A percentile compares a stretch with the other conserved stretches of the same genome.
phyloP scores from a whole-genome alignment of 139 green algal species.

The Nannochloris sp. region DNA sequence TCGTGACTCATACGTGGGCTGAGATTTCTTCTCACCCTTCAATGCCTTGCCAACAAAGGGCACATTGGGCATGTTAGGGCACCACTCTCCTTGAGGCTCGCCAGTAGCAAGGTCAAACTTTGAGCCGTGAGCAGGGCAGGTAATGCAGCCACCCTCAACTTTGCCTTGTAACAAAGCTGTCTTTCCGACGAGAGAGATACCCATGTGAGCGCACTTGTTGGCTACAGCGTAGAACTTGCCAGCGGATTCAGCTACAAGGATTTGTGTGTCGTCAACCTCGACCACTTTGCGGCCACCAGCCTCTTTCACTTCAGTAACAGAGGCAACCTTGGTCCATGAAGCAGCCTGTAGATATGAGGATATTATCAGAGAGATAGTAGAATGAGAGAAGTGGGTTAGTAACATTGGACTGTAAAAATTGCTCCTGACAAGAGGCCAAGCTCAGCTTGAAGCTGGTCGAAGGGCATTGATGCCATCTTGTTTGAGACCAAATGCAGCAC shows the following conservation, averaged over 20 bases:
- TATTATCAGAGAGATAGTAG: background rate
- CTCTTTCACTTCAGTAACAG: background rate
- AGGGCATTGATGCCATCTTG: too few species aligned
- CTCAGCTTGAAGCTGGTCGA: too few species aligned
- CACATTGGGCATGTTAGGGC: constrained; percentile 48
- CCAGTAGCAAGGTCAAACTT: constrained; percentile 61
- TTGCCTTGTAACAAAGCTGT: constrained; percentile 28
- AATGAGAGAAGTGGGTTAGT: too few species aligned
- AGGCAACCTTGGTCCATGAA: constrained; percentile 9
- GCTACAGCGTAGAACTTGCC: constrained; percentile 52
- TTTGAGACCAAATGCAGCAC: too few species aligned
- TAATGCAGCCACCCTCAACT: constrained; percentile 36
- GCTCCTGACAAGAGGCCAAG: too few species aligned
- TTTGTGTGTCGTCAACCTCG: constrained; percentile 3
- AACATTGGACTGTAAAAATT: too few species aligned
- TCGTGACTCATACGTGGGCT: constrained; percentile 53
- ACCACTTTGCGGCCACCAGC: constrained; percentile 15
- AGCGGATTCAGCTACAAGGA: constrained; percentile 40
- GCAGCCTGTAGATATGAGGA: constrained; percentile 1
- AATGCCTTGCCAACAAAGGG: constrained; percentile 31
- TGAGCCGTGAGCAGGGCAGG: constrained; percentile 66
- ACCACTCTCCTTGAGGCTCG: constrained; percentile 58
- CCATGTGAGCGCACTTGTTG: constrained; percentile 75
- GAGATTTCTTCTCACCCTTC: constrained; percentile 34
- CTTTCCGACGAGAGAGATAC: constrained; percentile 66